A percentile compares a stretch with the other conserved stretches of the same genome.
These are phyloP conservation scores for Diaporthe aspalathi DNA, from an alignment of 2,329 filamentous ascomycete species.

Conservation along the genomic window DNA sequence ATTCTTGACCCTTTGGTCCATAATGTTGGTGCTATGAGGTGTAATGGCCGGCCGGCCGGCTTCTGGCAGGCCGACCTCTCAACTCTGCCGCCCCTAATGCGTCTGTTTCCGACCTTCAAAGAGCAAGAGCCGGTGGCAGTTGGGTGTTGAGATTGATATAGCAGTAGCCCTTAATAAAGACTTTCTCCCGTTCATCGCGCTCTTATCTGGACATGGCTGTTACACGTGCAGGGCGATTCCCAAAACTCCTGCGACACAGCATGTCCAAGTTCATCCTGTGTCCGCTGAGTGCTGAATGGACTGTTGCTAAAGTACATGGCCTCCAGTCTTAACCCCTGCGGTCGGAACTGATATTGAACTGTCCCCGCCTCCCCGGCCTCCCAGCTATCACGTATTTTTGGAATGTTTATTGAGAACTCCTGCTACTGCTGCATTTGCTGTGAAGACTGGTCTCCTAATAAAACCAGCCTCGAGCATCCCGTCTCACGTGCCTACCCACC, in stretches of 20 bases:
- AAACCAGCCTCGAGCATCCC: background rate
- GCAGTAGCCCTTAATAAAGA: background rate
- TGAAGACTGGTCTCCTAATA: background rate
- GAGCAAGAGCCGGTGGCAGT: background rate
- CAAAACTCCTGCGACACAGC: background rate
- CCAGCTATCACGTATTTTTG: background rate
- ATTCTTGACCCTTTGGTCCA: background rate
- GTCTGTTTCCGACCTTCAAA: background rate
- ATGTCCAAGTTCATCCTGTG: background rate
- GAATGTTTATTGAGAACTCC: background rate
- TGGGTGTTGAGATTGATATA: background rate
- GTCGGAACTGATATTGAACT: background rate
- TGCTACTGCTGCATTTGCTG: background rate
- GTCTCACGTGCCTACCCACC: background rate
- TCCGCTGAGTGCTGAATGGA: conserved; percentile 2
- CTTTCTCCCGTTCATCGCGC: no score
- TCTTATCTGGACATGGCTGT: background rate
- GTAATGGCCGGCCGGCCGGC: background rate
- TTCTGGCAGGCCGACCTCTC: background rate
- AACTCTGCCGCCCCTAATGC: no score
- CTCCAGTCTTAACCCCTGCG: background rate
- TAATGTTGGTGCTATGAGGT: background rate
- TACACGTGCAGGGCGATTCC: background rate
- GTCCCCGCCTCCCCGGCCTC: background rate
- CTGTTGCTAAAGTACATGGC: conserved; percentile 7